A percentile compares a stretch with the other conserved stretches of the same genome.
Conservation (phyloP, 140 eudicot genomes). For the Artemisia princeps region DNA sequence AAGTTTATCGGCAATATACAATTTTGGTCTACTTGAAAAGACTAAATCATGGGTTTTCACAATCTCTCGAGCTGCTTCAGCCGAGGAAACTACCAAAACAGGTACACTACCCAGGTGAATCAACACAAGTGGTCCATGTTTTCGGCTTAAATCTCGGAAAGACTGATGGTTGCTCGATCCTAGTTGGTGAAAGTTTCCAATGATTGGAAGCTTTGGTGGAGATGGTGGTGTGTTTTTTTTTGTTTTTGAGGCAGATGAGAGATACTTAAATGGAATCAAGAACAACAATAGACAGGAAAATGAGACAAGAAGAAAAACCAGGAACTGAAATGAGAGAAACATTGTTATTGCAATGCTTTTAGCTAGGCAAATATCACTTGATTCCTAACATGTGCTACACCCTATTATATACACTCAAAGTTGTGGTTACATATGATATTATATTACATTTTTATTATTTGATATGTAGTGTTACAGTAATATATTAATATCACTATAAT, state of each 20-base stretch:
- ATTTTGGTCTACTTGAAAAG: conserved; percentile 6
- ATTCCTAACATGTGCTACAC: neutral
- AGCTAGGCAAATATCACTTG: neutral
- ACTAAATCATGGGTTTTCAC: conserved; percentile 14
- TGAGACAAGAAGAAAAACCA: neutral
- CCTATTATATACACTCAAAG: neutral
- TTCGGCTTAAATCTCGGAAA: conserved; percentile 4
- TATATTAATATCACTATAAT: too few species aligned
- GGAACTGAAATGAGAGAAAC: conserved; percentile 5
- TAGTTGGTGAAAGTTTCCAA: conserved; percentile 16
- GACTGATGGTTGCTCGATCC: conserved; percentile 6
- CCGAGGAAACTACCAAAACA: neutral
- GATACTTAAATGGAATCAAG: neutral
- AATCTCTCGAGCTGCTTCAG: conserved; percentile 8
- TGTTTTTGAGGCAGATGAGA: conserved; percentile 3
- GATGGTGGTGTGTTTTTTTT: neutral
- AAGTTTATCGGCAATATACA: neutral
- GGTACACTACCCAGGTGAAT: conserved; percentile 9
- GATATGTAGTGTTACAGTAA: too few species aligned
- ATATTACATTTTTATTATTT: too few species aligned
- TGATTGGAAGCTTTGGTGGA: conserved; percentile 6
- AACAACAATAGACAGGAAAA: neutral
- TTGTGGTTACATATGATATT: too few species aligned
- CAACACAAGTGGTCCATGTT: conserved; percentile 14
- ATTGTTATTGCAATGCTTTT: neutral